Evolutionary conservation across 371 early-diverging fungal species (phyloP).

Genomic region (Haplosporangium sp.): DNA sequence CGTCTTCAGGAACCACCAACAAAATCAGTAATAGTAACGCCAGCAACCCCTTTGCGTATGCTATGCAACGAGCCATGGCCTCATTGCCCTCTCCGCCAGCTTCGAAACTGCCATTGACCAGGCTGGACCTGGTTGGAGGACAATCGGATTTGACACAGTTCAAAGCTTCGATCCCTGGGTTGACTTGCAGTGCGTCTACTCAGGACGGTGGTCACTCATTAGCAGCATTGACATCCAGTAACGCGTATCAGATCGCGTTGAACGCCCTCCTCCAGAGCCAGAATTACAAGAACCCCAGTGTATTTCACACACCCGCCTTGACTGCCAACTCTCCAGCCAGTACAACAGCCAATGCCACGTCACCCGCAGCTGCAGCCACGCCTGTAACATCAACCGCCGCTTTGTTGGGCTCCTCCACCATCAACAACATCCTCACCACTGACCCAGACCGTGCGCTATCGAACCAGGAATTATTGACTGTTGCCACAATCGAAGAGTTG

Average conservation of each 20-base stretch:
- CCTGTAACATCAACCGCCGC: slow-evolving; percentile 10
- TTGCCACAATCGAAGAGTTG: slow-evolving; percentile 41
- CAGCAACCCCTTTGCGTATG: slow-evolving; percentile 9
- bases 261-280: slow-evolving; percentile 31
- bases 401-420: slow-evolving; percentile 26
- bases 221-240: slow-evolving; percentile 20
- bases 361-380: slow-evolving; percentile 2
- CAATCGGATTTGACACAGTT: slow-evolving; percentile 30
- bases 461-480: slow-evolving; percentile 28
- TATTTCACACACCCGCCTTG: slow-evolving; percentile 32
- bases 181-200: slow-evolving; percentile 9
- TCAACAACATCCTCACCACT: slow-evolving; percentile 16
- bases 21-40: neutral
- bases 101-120: slow-evolving; percentile 7
- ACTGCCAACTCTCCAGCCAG: slow-evolving; percentile 8
- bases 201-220: slow-evolving; percentile 8
- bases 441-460: slow-evolving; percentile 31
- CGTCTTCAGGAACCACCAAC: slow-evolving; percentile 1
- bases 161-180: slow-evolving; percentile 36
- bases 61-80: slow-evolving; percentile 26
- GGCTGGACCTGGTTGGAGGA: slow-evolving; percentile 54
- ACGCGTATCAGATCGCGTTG: slow-evolving; percentile 47
- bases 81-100: slow-evolving; percentile 41
- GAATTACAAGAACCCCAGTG: slow-evolving; percentile 6
- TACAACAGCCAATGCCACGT: neutral